Percentiles rank a stretch among this genome's conserved stretches.
These are phyloP conservation scores for Cenchrus fungigraminus DNA, from an alignment of 176 grass and related monocot genomes.

Conservation along the genomic window DNA sequence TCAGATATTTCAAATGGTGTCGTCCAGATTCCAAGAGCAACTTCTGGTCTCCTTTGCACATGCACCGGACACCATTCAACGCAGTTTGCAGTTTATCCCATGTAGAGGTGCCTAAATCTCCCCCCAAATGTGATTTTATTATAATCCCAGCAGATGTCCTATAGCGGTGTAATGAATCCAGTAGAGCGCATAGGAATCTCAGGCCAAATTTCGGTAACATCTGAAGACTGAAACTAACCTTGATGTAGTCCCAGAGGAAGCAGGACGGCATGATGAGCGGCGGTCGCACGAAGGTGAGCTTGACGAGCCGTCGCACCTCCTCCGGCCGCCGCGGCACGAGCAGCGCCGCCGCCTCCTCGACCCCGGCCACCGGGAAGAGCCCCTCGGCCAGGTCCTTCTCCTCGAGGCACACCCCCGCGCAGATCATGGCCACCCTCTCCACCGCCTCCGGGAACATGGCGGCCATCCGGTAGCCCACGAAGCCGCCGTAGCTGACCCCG, in stretches of 20 bases:
- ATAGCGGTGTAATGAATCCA: not conserved
- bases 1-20: not conserved
- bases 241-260: conserved; percentile 92
- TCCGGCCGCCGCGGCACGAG: conserved; percentile 79
- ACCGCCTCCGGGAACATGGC: conserved; percentile 72
- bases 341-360: conserved; percentile 61
- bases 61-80: not conserved
- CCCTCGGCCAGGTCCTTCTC: conserved; percentile 72
- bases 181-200: not conserved
- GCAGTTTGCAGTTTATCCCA: not conserved
- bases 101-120: conserved; percentile 4
- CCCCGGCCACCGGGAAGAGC: conserved; percentile 66
- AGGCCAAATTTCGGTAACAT: conserved; percentile 30
- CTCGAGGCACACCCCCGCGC: conserved; percentile 89
- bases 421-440: conserved; percentile 54
- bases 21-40: not conserved
- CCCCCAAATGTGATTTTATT: not conserved
- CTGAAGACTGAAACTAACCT: conserved; percentile 42
- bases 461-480: conserved; percentile 75
- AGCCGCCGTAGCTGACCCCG: conserved; percentile 90
- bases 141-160: not conserved
- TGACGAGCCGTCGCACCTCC: conserved; percentile 75
- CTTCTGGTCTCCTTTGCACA: not conserved
- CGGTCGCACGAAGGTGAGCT: conserved; percentile 74
- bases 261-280: conserved; percentile 82